Evolutionary conservation across 805 yeast genomes (phyloP), one percentile per base, ranked within the genome.

Genomic region (Cyberlindnera amylophila): DNA sequence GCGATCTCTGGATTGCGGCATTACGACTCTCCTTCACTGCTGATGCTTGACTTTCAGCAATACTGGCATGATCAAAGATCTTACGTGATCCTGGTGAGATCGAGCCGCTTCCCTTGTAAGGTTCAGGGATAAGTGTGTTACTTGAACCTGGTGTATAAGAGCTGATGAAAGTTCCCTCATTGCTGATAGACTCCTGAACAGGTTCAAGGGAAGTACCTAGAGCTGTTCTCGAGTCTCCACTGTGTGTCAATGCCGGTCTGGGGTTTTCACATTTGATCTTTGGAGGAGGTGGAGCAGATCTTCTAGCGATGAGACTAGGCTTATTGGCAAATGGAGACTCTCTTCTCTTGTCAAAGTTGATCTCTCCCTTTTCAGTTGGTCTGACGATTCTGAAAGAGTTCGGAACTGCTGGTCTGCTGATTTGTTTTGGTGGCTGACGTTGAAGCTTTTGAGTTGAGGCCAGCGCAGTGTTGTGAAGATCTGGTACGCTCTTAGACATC

Each of bases 261-360:
- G 52, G 52, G 26, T 48, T 46, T 13, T 39, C 39, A n/a, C 17
- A 3, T 26, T 42, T 50, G 27, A 30, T 21, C 24, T 21, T 41
- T 11, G 88, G 86, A 4, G 88, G 86, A 6, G 82, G 84, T 0
- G 88, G 89, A 0, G 88, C 84, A 11, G 72, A 78, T 53, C 95
- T 66, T 44, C 71, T 75, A 0, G 95, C 93, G 9, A 84, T 77
- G 17, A 85, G 66, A 42, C 69, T 74, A 1, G 81, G 72, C 2
- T 65, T 65, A 15, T 65, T 58, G 15, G 67, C 79, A 54, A 75
- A 85, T 1, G 96, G 95, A 0, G 95, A 82, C 35, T 77, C 79
- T 34, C 96, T 65, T 39, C 88, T 70, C 52, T 83, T 79, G 53
- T 87, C 93, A 57, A 87, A 87, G 60, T 89, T 89, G 46, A 86